These are phyloP conservation scores for Penicillium hesseltinei DNA, from an alignment of 2,329 filamentous ascomycete species.

Conservation along the genomic window DNA sequence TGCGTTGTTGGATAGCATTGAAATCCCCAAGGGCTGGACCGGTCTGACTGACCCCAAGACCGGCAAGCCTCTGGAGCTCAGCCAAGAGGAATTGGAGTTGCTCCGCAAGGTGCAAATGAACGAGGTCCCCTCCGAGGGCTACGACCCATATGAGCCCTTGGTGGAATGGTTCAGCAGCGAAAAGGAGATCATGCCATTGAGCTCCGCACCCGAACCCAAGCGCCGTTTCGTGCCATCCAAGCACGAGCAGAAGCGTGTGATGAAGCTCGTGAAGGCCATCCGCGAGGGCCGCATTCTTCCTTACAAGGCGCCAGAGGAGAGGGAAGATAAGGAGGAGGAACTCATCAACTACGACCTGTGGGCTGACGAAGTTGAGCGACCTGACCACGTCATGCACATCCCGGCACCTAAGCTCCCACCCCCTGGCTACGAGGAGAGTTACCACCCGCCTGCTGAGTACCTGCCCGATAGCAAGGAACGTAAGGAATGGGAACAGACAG, in stretches of 20 bases:
- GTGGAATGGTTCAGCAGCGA: conserved; percentile 92
- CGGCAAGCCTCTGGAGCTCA: conserved; percentile 86
- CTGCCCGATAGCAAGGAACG: conserved; percentile 81
- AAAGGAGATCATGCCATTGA: conserved; percentile 90
- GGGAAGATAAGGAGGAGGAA: conserved; percentile 70
- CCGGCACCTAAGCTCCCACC: conserved; percentile 90
- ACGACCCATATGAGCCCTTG: conserved; percentile 90
- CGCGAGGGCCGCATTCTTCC: conserved; percentile 90
- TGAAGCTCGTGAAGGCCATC: conserved; percentile 96
- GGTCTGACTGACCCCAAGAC: conserved; percentile 91
- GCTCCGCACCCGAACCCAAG: conserved; percentile 92
- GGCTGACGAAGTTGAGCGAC: conserved; percentile 82
- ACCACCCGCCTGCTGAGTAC: conserved; percentile 94
- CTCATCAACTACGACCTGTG: conserved; percentile 83
- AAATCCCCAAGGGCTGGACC: conserved; percentile 95
- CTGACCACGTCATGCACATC: conserved; percentile 89
- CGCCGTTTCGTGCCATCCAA: conserved; percentile 93
- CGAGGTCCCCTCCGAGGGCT: conserved; percentile 80
- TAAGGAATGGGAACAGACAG: conserved; percentile 77
- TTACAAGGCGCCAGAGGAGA: conserved; percentile 73
- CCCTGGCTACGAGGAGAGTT: conserved; percentile 91
- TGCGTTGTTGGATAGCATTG: conserved; percentile 91
- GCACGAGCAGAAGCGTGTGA: conserved; percentile 91
- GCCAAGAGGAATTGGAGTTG: conserved; percentile 82
- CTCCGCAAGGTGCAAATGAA: conserved; percentile 85